Evolutionary conservation across 495 filamentous ascomycete genomes (phyloP), one percentile per base, ranked within the genome.

Genomic region (Filosporella fistucella): DNA sequence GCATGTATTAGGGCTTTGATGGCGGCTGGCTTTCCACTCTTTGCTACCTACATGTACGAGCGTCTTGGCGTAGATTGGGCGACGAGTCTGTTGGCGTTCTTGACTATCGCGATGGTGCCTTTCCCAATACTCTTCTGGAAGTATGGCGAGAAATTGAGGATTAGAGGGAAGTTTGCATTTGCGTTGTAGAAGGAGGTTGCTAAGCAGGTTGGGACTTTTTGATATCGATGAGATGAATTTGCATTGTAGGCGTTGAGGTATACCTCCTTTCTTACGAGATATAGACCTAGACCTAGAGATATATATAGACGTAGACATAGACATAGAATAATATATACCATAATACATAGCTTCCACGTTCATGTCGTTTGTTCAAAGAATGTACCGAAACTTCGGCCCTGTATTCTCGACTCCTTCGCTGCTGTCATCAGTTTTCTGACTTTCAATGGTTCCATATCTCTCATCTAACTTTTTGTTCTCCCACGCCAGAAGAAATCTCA

Each of bases 81-180:
- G 4, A 68, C 71, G 0, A 80, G 72, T 59, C 62, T 87, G 33
- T 67, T 88, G 24, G 86, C 73, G 0, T 85, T 83, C 47, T 68
- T 88, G 37, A 70, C 75, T 2, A 51, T 76, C 16, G 69, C 76
- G 8, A 70, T 89, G 63, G 67, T 87, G 6, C 85, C 84, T 0
- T 77, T 88, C 21, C 86, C 85, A 3, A 68, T 84, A 40, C 50
- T 86, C 21, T 89, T 90, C 60, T 88, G 70, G 52, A 63, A 74
- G 8, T 88, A 77, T 55, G 86, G 85, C 1, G 72, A 71, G 18
- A 32, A 23, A 24, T 30, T 49, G 11, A 36, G 52, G 32, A 42
- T 10, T 16, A 48, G 26, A n/a, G 41, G 45, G 1, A 39, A 47
- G 34, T 52, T 49, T 42, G 46, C 46, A 30, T 36, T 37, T 36